These are phyloP conservation scores for Cystofilobasidium macerans DNA, from an alignment of 768 basidiomycete genomes.

Conservation along the genomic window DNA sequence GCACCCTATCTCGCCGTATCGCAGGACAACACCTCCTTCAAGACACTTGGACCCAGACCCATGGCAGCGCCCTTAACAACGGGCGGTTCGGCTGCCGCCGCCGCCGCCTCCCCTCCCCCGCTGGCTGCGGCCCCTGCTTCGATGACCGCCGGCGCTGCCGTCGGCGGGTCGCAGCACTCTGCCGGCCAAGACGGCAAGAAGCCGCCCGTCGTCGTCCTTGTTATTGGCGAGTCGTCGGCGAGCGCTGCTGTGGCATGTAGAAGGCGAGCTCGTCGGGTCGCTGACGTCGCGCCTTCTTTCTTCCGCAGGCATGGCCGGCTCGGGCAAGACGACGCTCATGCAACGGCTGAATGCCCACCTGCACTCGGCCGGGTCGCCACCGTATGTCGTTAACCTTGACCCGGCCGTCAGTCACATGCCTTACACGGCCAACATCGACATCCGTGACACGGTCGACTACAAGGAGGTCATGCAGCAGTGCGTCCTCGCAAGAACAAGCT, in stretches of 20 bases:
- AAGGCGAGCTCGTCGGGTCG: neutral
- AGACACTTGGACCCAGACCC: too few species aligned
- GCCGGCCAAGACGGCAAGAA: constrained; percentile 23
- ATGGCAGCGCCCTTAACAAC: too few species aligned
- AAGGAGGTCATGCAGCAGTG: constrained; percentile 99
- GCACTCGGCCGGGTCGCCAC: constrained; percentile 55
- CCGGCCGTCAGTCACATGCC: constrained; percentile 85
- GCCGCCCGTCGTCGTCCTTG: constrained; percentile 24
- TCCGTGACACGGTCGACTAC: constrained; percentile 93
- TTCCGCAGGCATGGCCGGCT: constrained; percentile 23
- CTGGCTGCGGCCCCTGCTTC: too few species aligned
- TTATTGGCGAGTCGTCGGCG: constrained; percentile 17
- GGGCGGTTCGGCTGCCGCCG: too few species aligned
- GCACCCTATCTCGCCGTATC: too few species aligned
- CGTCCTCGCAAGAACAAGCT: constrained; percentile 37
- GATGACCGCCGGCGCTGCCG: too few species aligned
- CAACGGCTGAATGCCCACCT: constrained; percentile 88
- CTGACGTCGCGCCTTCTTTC: neutral
- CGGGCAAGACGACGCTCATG: constrained; percentile 91
- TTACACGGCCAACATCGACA: constrained; percentile 95
- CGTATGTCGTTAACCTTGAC: constrained; percentile 95
- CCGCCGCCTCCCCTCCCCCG: too few species aligned
- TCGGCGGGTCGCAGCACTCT: too few species aligned
- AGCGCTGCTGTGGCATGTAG: too few species aligned
- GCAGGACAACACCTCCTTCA: too few species aligned